Evolutionary conservation across 176 grass and related monocot genomes (phyloP).

Genomic region (Musa acuminata): DNA sequence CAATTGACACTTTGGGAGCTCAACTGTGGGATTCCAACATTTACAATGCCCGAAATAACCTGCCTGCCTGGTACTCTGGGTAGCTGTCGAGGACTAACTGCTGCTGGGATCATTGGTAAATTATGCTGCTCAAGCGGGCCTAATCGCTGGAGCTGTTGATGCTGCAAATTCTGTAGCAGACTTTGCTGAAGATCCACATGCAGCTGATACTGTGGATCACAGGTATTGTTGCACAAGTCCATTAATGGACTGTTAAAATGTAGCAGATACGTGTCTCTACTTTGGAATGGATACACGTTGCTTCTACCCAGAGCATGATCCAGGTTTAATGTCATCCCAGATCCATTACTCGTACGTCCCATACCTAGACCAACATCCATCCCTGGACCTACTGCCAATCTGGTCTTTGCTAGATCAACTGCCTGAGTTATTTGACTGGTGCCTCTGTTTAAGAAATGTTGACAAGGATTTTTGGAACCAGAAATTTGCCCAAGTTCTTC

Average conservation of each 20-base stretch:
- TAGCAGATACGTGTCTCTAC: neutral
- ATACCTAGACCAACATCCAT: conserved; percentile 4
- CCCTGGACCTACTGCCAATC: neutral
- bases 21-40: conserved; percentile 8
- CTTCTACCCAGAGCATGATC: conserved; percentile 4
- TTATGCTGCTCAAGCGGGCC: neutral
- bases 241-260: neutral
- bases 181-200: neutral
- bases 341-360: neutral
- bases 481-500: neutral
- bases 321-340: neutral
- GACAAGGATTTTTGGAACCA: neutral
- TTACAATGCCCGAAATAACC: neutral
- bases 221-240: neutral
- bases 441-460: neutral
- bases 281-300: neutral
- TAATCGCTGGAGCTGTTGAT: neutral
- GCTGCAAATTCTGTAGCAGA: neutral
- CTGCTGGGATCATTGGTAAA: neutral
- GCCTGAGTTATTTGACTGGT: neutral
- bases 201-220: conserved; percentile 19
- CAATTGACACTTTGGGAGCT: conserved; percentile 8
- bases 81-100: neutral
- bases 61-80: neutral
- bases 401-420: neutral